A percentile compares a stretch with the other conserved stretches of the same genome.
These are phyloP conservation scores for Monosporozyma aquatica DNA, from an alignment of 805 yeast species.

Conservation along the genomic window DNA sequence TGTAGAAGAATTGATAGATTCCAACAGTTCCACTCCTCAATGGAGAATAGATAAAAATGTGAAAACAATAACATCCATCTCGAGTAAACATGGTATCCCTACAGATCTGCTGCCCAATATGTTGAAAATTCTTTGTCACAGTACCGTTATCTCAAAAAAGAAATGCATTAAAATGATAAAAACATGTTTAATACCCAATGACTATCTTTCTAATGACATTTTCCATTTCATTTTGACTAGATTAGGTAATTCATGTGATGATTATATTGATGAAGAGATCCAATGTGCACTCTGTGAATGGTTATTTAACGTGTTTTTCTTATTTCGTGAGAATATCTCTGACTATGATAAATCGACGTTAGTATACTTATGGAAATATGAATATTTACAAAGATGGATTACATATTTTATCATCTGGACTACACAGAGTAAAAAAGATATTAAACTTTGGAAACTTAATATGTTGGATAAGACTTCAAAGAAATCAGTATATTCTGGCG, in stretches of 20 bases:
- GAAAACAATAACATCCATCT: conserved; percentile 8
- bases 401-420: conserved; percentile 30
- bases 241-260: conserved; percentile 21
- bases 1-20: conserved; percentile 3
- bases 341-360: conserved; percentile 21
- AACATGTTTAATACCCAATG: conserved; percentile 26
- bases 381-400: conserved; percentile 29
- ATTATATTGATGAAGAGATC: conserved; percentile 10
- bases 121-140: conserved; percentile 15
- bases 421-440: conserved; percentile 22
- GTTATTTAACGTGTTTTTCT: conserved; percentile 28
- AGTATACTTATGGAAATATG: conserved; percentile 31
- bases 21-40: conserved; percentile 4
- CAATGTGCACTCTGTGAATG: conserved; percentile 29
- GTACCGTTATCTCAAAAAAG: conserved; percentile 9
- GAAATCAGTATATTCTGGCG: conserved; percentile 19
- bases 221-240: conserved; percentile 24
- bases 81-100: conserved; percentile 16
- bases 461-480: conserved; percentile 17
- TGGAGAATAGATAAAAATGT: conserved; percentile 7
- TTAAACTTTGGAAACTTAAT: conserved; percentile 25
- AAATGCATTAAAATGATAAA: conserved; percentile 21
- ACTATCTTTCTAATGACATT: conserved; percentile 17
- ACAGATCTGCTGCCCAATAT: conserved; percentile 10
- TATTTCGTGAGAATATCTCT: conserved; percentile 15